Percentiles rank a stretch among this genome's conserved stretches.
These are phyloP conservation scores for Lunularia cruciata DNA, from an alignment of 225 moss, liverwort and hornwort species.

Conservation along the genomic window DNA sequence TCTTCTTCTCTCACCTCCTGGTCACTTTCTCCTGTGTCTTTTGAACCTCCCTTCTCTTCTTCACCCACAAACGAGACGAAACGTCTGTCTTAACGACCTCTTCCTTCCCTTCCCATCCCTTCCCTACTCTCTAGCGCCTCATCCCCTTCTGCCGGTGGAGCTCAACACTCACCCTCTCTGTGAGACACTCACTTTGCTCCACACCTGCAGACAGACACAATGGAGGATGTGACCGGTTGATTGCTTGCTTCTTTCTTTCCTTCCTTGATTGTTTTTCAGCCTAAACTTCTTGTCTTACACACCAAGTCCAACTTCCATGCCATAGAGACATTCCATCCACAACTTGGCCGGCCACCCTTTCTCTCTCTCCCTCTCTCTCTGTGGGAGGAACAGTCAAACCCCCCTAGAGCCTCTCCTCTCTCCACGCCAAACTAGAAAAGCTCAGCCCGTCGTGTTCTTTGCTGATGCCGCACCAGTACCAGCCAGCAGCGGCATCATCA, in stretches of 20 bases:
- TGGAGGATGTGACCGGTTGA: not conserved
- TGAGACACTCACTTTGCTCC: too few species aligned
- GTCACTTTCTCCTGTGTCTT: not conserved
- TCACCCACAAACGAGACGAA: too few species aligned
- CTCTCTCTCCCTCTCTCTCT: not conserved
- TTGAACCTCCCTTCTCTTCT: not conserved
- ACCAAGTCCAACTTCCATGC: not conserved
- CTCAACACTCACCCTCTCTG: not conserved
- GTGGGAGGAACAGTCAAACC: not conserved
- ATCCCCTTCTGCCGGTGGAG: not conserved
- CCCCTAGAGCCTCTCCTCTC: too few species aligned
- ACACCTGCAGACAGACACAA: not conserved
- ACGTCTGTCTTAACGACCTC: too few species aligned
- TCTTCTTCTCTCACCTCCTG: not conserved
- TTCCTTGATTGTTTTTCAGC: not conserved
- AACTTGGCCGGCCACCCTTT: conserved; percentile 1
- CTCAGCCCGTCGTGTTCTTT: not conserved
- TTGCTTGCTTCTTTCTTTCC: not conserved
- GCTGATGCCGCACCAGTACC: not conserved
- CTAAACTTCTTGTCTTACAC: not conserved
- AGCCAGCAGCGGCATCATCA: too few species aligned
- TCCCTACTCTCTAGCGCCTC: not conserved
- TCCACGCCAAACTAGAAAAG: not conserved
- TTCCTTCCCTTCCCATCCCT: not conserved
- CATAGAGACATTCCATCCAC: not conserved